These are phyloP conservation scores for Leucoagaricus sp. DNA, from an alignment of 1,284 basidiomycete genomes.

Conservation along the genomic window DNA sequence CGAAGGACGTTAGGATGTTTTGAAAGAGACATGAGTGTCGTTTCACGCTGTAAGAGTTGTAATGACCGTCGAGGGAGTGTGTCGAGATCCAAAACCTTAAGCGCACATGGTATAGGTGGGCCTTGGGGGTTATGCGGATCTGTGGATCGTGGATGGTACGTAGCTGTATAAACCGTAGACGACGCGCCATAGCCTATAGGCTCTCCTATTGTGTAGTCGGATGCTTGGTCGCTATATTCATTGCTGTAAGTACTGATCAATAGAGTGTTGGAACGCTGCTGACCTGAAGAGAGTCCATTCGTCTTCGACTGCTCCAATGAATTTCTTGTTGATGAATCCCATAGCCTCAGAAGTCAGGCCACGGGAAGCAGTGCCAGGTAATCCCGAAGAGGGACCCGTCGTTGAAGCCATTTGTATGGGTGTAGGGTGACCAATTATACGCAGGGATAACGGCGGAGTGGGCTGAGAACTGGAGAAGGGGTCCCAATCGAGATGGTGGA, in stretches of 20 bases:
- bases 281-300: conserved; percentile 84
- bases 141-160: conserved; percentile 48
- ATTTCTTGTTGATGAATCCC: conserved; percentile 27
- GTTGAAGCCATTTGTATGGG: background rate
- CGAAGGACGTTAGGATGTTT: conserved; percentile 92
- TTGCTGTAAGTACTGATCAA: conserved; percentile 9
- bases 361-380: conserved; percentile 12
- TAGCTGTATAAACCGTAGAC: conserved; percentile 82
- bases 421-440: background rate
- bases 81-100: conserved; percentile 90
- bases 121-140: conserved; percentile 26
- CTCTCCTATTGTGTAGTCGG: conserved; percentile 73
- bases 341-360: conserved; percentile 21
- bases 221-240: conserved; percentile 54
- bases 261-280: conserved; percentile 19
- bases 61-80: conserved; percentile 67
- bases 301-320: conserved; percentile 73
- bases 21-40: conserved; percentile 89
- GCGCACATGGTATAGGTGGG: conserved; percentile 67
- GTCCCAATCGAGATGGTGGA: background rate
- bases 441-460: background rate
- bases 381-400: background rate
- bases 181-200: conserved; percentile 88
- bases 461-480: background rate
- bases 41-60: conserved; percentile 77